Base-by-base conservation (phyloP, 352 stramenopile genomes). In the Globisporangium perplexum region DNA sequence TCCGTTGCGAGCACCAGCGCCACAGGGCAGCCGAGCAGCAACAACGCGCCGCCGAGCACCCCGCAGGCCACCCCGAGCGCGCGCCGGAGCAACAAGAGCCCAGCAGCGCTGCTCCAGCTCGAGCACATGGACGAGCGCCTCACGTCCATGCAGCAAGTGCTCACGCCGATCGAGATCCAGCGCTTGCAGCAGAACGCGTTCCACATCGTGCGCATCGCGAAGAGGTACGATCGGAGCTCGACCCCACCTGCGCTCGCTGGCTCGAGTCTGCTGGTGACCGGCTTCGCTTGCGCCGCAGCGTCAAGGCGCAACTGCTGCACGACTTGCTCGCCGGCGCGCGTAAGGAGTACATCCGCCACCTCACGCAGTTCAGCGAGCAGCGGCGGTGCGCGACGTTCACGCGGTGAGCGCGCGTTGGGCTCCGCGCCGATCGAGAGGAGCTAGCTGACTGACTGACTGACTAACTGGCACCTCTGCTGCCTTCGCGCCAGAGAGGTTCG, bases 111-210 rank as follows among this genome's bases (percentile, higher is more conserved):
- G 12, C 57, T 65, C 31, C 50, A 77, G 24, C 44, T 89, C 5
- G 70, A 68, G 31, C 64, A 74, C 46, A 83, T 90, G 63, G 65
- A 87, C 47, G 75, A 83, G 44, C 74, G 81, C 35, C 57, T 90
- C 31, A 70, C 66, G 17, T 77, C 47, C 10, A 89, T 89, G 82
- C 82, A 90, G 66, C 80, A 86, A 55, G 72, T 90, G 52, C 60
- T 90, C 30, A 88, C 79, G 8, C 79, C 82, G 5, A 78, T 93
- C 30, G 79, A 93, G 68, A 63, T 90, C 41, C 77, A 89, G 57
- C 77, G 82, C 4, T 50, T 90, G 18, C 79, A 90, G 45, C 69
- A 82, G 57, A 72, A 72, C 43, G 55, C 74, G 0, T 66, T 66
- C 52, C 77, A 88, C 43, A 54, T 93, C 30, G 73, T 93, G 45